phyloP scores from a whole-genome alignment of 139 green algal genomes.

The Limnomonas spitsbergensis region DNA sequence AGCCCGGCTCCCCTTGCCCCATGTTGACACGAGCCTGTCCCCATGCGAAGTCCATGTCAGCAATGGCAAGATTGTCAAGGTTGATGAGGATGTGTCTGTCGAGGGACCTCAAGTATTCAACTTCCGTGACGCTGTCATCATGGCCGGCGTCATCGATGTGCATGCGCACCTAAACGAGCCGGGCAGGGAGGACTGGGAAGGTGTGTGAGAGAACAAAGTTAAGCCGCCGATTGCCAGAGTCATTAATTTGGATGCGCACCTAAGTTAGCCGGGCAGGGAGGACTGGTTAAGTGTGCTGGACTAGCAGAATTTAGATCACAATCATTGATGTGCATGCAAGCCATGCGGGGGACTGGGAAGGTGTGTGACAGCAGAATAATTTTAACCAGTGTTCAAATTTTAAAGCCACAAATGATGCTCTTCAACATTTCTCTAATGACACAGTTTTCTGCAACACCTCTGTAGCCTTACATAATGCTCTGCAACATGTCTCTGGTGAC shows the following conservation, averaged over 20 bases:
- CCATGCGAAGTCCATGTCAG: background rate
- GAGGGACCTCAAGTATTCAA: constrained; percentile 33
- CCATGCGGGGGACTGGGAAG: no score
- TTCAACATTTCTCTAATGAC: no score
- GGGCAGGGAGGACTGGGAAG: constrained; percentile 88
- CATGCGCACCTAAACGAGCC: constrained; percentile 95
- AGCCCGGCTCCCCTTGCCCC: no score
- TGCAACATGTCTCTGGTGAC: no score
- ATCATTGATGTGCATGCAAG: constrained; percentile 92
- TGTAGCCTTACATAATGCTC: no score
- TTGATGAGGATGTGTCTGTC: background rate
- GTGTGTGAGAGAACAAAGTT: constrained; percentile 32
- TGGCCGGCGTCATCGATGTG: constrained; percentile 85
- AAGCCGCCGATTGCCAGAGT: constrained; percentile 64
- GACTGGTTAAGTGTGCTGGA: constrained; percentile 88
- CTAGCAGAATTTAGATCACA: constrained; percentile 47
- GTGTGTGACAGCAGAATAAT: no score
- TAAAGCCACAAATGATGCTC: no score
- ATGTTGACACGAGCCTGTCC: no score
- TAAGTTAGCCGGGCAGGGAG: constrained; percentile 88
- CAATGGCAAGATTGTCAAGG: background rate
- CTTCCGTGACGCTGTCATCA: constrained; percentile 64
- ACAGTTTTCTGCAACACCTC: no score
- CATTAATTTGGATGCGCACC: constrained; percentile 89
- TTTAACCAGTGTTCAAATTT: no score